Base-by-base conservation (phyloP, 2,329 filamentous ascomycete genomes). In the Bipolaris victoriae region DNA sequence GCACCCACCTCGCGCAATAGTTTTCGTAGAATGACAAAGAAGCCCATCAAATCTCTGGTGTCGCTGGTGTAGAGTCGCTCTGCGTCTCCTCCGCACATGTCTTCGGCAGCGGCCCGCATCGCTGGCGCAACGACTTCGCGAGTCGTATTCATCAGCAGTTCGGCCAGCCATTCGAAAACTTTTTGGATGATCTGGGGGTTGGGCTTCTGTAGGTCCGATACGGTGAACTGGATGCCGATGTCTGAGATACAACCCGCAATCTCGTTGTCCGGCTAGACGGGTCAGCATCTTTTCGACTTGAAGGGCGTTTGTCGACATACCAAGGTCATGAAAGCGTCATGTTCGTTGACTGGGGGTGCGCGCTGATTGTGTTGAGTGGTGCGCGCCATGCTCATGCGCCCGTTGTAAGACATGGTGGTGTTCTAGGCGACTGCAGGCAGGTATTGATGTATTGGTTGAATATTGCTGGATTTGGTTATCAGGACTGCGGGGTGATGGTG, bases 211-310 rank as follows among this genome's bases (percentile, higher is more conserved):
- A 99, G 84, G 78, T 99, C 94, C 60, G 90, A 86, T 16, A 93
- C 83, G 35, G 87, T 90, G 77, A 98, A 97, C 26, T 87, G 88
- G 69, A 98, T 93, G 57, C 94, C 94, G 70, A 98, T 97, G 76
- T 98, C 95, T 71, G 90, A 95, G 80, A 99, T 97, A 78, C 95
- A 99, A 75, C 91, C 92, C 67, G 94, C 94, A 60, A 99, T 97
- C 77, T 99, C 95, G 61, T 82, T 79, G 63, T 88, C 86, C 46
- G 85, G 82, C 86, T 88, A 49, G 10, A n/a, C 5, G 4, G 13
- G 57, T 72, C 54, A 73, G 69, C 49, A 49, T 15, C 41, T 41
- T 18, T 52, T 31, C 26, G n/a, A 39, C 22, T n/a, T 13, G 5
- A 7, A 40, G 2, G 15, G 10, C 13, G 35, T 37, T 3, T 29